Conservation (phyloP, 1,284 basidiomycete genomes). For the Dichomitus squalens region DNA sequence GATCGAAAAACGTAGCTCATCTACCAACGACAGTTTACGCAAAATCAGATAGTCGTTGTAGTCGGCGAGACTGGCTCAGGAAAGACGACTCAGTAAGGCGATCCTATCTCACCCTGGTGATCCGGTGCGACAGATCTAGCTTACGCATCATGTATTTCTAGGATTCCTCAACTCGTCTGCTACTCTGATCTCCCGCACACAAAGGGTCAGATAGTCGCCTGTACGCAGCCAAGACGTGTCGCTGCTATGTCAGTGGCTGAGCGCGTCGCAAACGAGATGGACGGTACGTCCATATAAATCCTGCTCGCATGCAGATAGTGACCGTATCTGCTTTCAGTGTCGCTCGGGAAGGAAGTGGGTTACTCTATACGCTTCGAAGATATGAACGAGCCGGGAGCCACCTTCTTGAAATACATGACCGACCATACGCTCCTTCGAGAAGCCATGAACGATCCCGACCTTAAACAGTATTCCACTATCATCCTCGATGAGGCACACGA, state of each 20-base stretch:
- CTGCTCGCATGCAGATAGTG: no score
- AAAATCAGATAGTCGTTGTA: slow-evolving; percentile 92
- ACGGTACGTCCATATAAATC: slow-evolving; percentile 58
- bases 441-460: slow-evolving; percentile 94
- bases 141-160: slow-evolving; percentile 6
- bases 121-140: no score
- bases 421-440: slow-evolving; percentile 98
- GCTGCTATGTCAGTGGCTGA: slow-evolving; percentile 98
- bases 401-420: slow-evolving; percentile 98
- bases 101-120: slow-evolving; percentile 16
- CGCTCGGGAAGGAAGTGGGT: slow-evolving; percentile 92
- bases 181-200: slow-evolving; percentile 91
- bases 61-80: slow-evolving; percentile 98
- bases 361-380: slow-evolving; percentile 99
- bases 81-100: slow-evolving; percentile 92
- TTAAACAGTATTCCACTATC: slow-evolving; percentile 92
- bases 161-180: slow-evolving; percentile 94
- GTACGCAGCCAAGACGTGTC: slow-evolving; percentile 96
- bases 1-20: slow-evolving; percentile 37
- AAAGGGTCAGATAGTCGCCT: slow-evolving; percentile 90
- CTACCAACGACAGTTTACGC: slow-evolving; percentile 61
- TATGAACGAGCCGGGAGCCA: slow-evolving; percentile 89
- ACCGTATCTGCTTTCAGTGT: slow-evolving; percentile 50
- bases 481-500: slow-evolving; percentile 99
- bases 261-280: slow-evolving; percentile 99